A percentile compares a stretch with the other conserved stretches of the same genome.
Evolutionary conservation across 345 rosid genomes (phyloP).

Genomic region (Euclidium syriacum): DNA sequence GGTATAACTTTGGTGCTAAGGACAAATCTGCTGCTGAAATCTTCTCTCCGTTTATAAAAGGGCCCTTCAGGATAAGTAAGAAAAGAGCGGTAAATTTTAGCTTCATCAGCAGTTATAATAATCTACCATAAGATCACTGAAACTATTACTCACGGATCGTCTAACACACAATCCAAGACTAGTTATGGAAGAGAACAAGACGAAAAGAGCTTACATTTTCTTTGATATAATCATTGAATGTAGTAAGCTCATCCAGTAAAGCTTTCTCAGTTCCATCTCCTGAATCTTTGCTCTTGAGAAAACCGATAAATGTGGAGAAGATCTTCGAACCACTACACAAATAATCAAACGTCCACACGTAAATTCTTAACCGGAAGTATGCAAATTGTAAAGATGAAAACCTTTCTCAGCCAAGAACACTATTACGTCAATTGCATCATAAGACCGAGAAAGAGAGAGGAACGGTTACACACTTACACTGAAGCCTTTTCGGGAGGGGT

Average conservation of each 20-base stretch:
- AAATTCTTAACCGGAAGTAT: constrained; percentile 7
- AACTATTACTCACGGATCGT: neutral
- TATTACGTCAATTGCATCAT: neutral
- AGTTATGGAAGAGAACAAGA: constrained; percentile 9
- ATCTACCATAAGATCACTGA: neutral
- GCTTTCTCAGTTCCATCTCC: constrained; percentile 77
- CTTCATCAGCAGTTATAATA: neutral
- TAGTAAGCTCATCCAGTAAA: constrained; percentile 60
- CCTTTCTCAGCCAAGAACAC: neutral
- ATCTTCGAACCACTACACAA: constrained; percentile 74
- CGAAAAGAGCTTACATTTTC: constrained; percentile 46
- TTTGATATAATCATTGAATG: constrained; percentile 58
- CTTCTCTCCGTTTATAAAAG: constrained; percentile 76
- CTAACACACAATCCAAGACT: neutral
- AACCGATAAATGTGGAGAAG: constrained; percentile 84
- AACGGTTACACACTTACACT: constrained; percentile 66
- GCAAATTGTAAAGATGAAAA: neutral
- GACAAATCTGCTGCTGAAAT: constrained; percentile 86
- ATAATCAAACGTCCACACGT: neutral
- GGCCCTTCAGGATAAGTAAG: constrained; percentile 49
- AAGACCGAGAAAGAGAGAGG: neutral
- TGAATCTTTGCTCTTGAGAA: constrained; percentile 84
- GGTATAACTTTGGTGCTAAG: constrained; percentile 69
- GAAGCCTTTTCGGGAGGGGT: constrained; percentile 86
- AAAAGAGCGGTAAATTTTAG: neutral